phyloP scores from a whole-genome alignment of 306 rosid species.

The Cucumis sativus region DNA sequence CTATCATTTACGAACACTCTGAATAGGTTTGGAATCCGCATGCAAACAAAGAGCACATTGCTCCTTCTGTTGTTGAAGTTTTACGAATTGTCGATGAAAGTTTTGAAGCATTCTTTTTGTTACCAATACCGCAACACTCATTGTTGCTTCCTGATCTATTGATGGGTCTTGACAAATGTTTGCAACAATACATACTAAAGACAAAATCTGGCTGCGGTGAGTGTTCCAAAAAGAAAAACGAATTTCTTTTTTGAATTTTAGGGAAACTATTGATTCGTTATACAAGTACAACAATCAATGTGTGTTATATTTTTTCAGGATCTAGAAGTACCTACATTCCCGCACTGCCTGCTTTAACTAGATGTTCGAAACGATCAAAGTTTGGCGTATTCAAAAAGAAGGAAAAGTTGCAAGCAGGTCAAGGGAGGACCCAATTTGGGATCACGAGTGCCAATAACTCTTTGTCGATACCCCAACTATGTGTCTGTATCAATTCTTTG shows the following conservation, averaged over 20 bases:
- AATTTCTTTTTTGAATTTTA: not conserved
- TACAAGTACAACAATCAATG: not conserved
- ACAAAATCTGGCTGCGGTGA: constrained; percentile 82
- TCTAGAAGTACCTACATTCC: constrained; percentile 50
- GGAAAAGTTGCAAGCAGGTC: constrained; percentile 44
- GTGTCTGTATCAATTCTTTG: constrained; percentile 72
- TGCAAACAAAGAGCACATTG: constrained; percentile 61
- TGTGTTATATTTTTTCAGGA: constrained; percentile 39
- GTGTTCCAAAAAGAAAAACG: not conserved
- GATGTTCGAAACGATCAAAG: constrained; percentile 69
- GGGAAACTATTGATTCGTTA: not conserved
- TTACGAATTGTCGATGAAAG: constrained; percentile 69
- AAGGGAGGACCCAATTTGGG: constrained; percentile 49
- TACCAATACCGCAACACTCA: constrained; percentile 62
- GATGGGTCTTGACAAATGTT: constrained; percentile 70
- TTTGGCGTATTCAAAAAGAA: constrained; percentile 62
- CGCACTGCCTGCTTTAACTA: constrained; percentile 66
- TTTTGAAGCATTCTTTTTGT: constrained; percentile 73
- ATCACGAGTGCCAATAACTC: constrained; percentile 35
- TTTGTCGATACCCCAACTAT: constrained; percentile 53
- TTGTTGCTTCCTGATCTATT: constrained; percentile 60
- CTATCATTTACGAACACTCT: not conserved
- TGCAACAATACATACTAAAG: constrained; percentile 61
- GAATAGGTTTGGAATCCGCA: constrained; percentile 68
- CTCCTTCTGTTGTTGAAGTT: constrained; percentile 78